Evolutionary conservation across 139 green algal species (phyloP).

Genomic region (Diplosphaera chodatii): DNA sequence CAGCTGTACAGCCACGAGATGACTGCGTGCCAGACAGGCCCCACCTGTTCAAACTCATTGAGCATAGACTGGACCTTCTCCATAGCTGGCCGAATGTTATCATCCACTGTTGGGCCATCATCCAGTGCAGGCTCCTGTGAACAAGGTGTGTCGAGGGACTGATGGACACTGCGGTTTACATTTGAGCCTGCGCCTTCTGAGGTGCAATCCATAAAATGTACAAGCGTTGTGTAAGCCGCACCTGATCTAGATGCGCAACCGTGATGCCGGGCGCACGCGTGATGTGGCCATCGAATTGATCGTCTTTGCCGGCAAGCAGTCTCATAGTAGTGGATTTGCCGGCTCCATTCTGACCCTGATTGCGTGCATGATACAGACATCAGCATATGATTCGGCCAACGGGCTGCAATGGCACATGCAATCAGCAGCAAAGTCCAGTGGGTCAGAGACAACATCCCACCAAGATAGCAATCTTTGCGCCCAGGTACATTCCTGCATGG

Average conservation of each 20-base stretch:
- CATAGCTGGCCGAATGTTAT: constrained; percentile 57
- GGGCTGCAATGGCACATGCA: too few relatives aligned
- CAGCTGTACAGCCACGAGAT: too few relatives aligned
- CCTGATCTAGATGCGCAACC: constrained; percentile 58
- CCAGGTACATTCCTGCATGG: constrained; percentile 48
- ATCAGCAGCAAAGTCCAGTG: too few relatives aligned
- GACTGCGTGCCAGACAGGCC: not conserved
- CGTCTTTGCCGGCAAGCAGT: constrained; percentile 60
- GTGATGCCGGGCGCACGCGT: constrained; percentile 47
- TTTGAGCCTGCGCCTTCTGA: too few relatives aligned
- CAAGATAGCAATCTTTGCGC: constrained; percentile 40
- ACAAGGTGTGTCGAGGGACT: not conserved
- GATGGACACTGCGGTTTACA: too few relatives aligned
- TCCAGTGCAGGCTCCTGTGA: constrained; percentile 70
- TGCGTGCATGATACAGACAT: too few relatives aligned
- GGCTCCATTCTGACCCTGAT: constrained; percentile 10
- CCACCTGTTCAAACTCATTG: constrained; percentile 16
- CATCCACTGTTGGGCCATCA: constrained; percentile 54
- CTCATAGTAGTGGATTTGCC: constrained; percentile 74
- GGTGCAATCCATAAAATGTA: too few relatives aligned
- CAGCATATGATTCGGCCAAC: too few relatives aligned
- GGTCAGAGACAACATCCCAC: constrained; percentile 7
- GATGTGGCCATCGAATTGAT: constrained; percentile 40
- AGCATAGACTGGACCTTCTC: constrained; percentile 12
- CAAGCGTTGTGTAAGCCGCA: too few relatives aligned